These are phyloP conservation scores for Penicillium odoratum DNA, from an alignment of 495 filamentous ascomycete species.

Conservation along the genomic window DNA sequence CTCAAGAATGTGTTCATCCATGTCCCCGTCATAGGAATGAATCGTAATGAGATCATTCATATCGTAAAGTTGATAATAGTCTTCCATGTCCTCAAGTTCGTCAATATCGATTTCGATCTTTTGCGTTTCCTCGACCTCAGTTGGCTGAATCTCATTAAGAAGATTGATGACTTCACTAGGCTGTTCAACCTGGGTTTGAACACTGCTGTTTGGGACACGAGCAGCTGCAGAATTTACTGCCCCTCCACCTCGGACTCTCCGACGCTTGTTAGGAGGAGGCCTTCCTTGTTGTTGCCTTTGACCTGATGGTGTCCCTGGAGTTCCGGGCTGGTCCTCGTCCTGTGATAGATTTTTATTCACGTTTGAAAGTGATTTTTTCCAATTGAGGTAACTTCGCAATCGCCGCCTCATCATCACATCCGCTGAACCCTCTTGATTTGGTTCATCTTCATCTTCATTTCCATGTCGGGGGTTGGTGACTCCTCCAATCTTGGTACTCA, in stretches of 20 bases:
- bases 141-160: conserved; percentile 66
- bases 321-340: conserved; percentile 13
- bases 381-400: conserved; percentile 84
- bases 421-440: conserved; percentile 59
- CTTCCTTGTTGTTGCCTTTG: conserved; percentile 51
- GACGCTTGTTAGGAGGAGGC: conserved; percentile 82
- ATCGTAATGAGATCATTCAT: conserved; percentile 86
- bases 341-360: conserved; percentile 72
- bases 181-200: conserved; percentile 78
- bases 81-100: conserved; percentile 83
- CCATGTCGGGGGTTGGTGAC: conserved; percentile 3
- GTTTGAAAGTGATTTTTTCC: conserved; percentile 87
- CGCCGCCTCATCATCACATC: conserved; percentile 85
- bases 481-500: conserved; percentile 70
- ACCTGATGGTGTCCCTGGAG: conserved; percentile 25
- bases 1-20: conserved; percentile 93
- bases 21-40: conserved; percentile 92
- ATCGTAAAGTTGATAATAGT: conserved; percentile 91
- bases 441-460: conserved; percentile 35
- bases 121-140: conserved; percentile 59
- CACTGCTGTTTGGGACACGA: conserved; percentile 62
- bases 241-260: conserved; percentile 83
- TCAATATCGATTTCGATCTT: conserved; percentile 79
- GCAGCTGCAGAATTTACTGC: conserved; percentile 52
- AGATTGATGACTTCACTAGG: conserved; percentile 69